Conservation (phyloP, 225 moss, liverwort and hornwort genomes). For the Lunularia cruciata region DNA sequence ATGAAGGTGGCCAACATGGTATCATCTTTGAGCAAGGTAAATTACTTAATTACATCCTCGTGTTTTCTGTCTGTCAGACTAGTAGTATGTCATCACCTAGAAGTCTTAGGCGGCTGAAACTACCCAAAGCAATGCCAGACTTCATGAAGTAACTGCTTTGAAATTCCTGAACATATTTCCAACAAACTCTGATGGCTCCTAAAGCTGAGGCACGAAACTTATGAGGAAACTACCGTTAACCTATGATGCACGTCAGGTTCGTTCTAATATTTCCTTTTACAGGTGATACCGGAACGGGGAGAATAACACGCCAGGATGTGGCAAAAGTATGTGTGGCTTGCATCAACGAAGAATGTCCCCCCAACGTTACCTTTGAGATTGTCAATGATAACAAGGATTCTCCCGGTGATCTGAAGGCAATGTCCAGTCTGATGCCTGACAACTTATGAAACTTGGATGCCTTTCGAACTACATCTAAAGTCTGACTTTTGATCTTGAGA, state of each 20-base stretch:
- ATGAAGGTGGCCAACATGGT: constrained; percentile 64
- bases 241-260: too few relatives aligned
- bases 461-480: too few relatives aligned
- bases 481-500: background rate
- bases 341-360: constrained; percentile 62
- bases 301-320: constrained; percentile 70
- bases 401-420: constrained; percentile 8
- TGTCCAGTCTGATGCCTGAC: constrained; percentile 14
- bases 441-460: background rate
- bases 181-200: background rate
- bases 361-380: constrained; percentile 82
- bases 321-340: constrained; percentile 67
- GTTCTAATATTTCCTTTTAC: constrained; percentile 15
- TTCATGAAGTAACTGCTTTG: too few relatives aligned
- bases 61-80: background rate
- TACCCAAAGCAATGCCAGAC: too few relatives aligned
- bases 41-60: background rate
- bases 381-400: constrained; percentile 37
- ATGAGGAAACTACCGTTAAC: background rate
- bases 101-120: too few relatives aligned
- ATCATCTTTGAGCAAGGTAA: constrained; percentile 77
- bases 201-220: background rate
- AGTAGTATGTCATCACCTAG: too few relatives aligned
- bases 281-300: constrained; percentile 82
- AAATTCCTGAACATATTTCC: background rate